Base-by-base conservation (phyloP, 352 stramenopile genomes). In the Phytophthora tentaculata region DNA sequence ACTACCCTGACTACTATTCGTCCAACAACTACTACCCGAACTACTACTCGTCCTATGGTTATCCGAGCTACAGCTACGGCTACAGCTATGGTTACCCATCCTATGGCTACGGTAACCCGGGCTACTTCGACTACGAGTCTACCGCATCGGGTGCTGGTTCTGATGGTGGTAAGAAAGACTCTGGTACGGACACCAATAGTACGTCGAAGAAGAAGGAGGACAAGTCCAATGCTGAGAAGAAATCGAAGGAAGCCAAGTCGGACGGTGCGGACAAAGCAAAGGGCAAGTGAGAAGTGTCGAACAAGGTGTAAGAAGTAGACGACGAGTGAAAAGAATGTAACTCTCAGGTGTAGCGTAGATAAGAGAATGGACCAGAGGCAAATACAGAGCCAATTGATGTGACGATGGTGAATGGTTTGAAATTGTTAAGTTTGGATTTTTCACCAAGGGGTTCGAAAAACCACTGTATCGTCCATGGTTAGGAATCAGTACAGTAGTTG, bases 1-100 rank as follows among this genome's bases (percentile, higher is more conserved):
- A 55, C 48, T 55, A 55, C 48, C 48, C 48, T 24, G 26, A 41
- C 48, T n/a, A n/a, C n/a, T n/a, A n/a, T n/a, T n/a, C n/a, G n/a
- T n/a, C n/a, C n/a, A n/a, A n/a, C n/a, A n/a, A n/a, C n/a, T n/a
- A n/a, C n/a, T n/a, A n/a, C n/a, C n/a, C n/a, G n/a, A n/a, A n/a
- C n/a, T 55, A 55, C 48, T 55, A 55, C 48, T 37, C 48, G 48
- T 55, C 48, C 3, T 55, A 41, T 16, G 24, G 48, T 26, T 39
- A 55, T 28, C 24, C 48, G 13, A 41, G 23, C 24, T 55, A 55
- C 24, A 37, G 48, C 24, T 41, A 22, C 23, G 23, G 24, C 48
- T 39, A 53, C 14, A 5, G 47, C 23, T 32, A 32, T n/a, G 20
- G 45, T 7, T 55, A 55, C 26, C 16, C 5, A n/a, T n/a, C n/a